Evolutionary conservation across 2,329 filamentous ascomycete species (phyloP), one percentile per base, ranked within the genome.

Genomic region (Westerdykella aurantiaca): DNA sequence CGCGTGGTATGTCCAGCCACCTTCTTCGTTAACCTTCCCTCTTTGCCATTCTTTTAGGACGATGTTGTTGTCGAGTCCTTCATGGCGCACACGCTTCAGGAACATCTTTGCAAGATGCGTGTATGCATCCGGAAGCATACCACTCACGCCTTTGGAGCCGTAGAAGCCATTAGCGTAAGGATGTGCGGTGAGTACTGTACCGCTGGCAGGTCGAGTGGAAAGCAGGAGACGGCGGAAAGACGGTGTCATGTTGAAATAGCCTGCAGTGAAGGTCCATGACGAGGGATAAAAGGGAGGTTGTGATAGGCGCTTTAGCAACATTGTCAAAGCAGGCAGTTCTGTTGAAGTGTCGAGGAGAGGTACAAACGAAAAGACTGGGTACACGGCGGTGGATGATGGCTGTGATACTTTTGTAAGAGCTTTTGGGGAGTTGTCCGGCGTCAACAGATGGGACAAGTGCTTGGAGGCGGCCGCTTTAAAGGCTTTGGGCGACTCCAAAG

Each of bases 141-240:
- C 90, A 1, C 88, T 95, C 0, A 97, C 80, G 22, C 93, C 93
- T 25, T 82, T 81, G 5, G 88, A 94, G 41, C 84, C 81, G 70
- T 88, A 98, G 68, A 98, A 98, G 6, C 93, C 93, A 66, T 98
- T 98, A 0, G 93, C 93, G 68, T 88, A 83, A 0, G 91, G 93
- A 0, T 88, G 89, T 2, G 93, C 93, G 0, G 93, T 96, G 43
- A 98, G 84, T 17, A 98, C 86, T 0, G 85, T 90, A 48, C 88
- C 93, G 34, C 75, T 76, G 1, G 71, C 68, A 0, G 83, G 85
- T 1, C 82, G 78, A 0, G 88, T 89, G 6, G 77, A 74, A 25
- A 98, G 81, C 0, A 98, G 75, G 0, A 95, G 78, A 33, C 83
- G 79, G 2, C 87, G 90, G 16, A 97, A 79, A 4, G 83, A 82